Base-by-base conservation (phyloP, 208 protist species). In the Naegleria lovaniensis region DNA sequence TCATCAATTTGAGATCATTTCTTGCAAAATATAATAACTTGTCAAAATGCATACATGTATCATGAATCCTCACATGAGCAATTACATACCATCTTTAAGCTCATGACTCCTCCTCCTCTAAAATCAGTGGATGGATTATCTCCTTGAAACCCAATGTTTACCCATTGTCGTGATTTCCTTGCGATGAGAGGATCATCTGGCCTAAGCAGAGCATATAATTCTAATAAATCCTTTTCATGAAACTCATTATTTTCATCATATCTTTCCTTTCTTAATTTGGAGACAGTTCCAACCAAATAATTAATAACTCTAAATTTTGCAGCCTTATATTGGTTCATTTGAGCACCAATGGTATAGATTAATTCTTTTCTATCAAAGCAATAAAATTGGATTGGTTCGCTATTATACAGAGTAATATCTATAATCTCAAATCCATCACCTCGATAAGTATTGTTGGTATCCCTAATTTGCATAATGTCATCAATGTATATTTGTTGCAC, bases 51-150 rank as follows among this genome's bases (percentile, higher is more conserved):
- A 48, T 7, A 9, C 43, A 48, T n/a, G n/a, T n/a, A n/a, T n/a
- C n/a, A n/a, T n/a, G n/a, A n/a, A n/a, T n/a, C n/a, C n/a, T n/a
- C n/a, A n/a, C n/a, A n/a, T n/a, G n/a, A n/a, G n/a, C n/a, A n/a
- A 48, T 48, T 7, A 48, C 43, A 9, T 48, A 48, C 43, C 55
- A 67, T 67, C 22, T 93, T 93, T 5, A 98, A 92, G 3, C 93
- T 94, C 0, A 97, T 91, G 22, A 97, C 90, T 52, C 96, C 96
- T 59, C 94, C 94, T 36, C 95, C 96, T 85, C 96, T 94, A 19
- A 98, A 92, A 91, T 98, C 96, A 29, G 96, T 98, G 41, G 93
- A 84, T 25, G 96, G 96, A 90, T 98, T 95, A 29, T 94, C 90
- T 67, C 95, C 95, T 92, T 98, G 96, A 91, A 98, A 98, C 75